Base-by-base conservation (phyloP, 176 grass and related monocot genomes). In the Phoenix dactylifera region DNA sequence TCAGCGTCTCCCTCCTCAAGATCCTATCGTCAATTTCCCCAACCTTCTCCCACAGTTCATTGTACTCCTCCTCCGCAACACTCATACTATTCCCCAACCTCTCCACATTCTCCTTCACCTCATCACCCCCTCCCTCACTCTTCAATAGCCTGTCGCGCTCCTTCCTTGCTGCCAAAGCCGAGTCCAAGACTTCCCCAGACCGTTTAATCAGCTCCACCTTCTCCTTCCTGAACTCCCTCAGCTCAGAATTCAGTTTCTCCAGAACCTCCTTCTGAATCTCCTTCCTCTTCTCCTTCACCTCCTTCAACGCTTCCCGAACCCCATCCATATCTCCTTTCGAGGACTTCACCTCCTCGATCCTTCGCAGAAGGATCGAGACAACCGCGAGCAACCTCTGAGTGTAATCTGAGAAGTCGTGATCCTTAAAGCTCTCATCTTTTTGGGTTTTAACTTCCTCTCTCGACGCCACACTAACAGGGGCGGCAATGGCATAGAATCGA, bases 221-320 rank as follows among this genome's bases (percentile, higher is more conserved):
- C 51, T 73, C 70, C 51, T 16, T 55, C 26, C 26, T 28, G 18
- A 73, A 73, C 18, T 55, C 51, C 7, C 26, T 63, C 59, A 73
- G 60, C 50, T 73, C 70, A 15, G n/a, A 22, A 48, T 73, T 73
- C 14, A 73, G 26, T 26, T 55, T 63, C 50, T 19, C 15, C 29
- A 73, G 18, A 63, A 73, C 70, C 50, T 73, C 59, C 6, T 39
- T 20, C 50, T 73, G 70, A 54, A 73, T 24, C 70, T 63, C 51
- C 59, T 16, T 54, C 59, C 51, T 73, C 59, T 60, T 63, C 18
- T 54, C 51, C 70, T 73, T 73, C 50, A 73, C 59, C 14, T 16
- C 51, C 15, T 15, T 63, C 59, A 73, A 63, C 26, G 70, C 70
- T 51, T 54, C 26, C 18, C 51, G 49, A 63, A 73, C 70, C 1